Conservation (phyloP, 2,329 filamentous ascomycete genomes). For the Fusarium sororula region DNA sequence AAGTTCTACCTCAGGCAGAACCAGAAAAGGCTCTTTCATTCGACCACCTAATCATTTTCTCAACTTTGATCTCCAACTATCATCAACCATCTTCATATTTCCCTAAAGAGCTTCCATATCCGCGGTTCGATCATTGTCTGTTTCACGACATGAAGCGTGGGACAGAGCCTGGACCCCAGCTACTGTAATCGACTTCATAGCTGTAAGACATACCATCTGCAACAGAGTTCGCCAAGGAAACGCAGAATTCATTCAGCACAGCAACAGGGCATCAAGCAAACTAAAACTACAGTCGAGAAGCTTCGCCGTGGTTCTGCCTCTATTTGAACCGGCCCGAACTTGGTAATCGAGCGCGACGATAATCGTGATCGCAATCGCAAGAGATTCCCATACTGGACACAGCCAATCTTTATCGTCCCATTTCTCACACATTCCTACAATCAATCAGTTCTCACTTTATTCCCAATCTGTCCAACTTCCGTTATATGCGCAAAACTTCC, state of each 20-base stretch:
- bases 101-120: not conserved
- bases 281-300: conserved; percentile 1
- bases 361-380: conserved; percentile 5
- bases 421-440: not conserved
- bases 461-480: not conserved
- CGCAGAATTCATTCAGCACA: not conserved
- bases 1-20: not conserved
- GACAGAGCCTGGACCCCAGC: not conserved
- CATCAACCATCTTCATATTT: not conserved
- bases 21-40: not conserved
- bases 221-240: not conserved
- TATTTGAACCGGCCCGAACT: not conserved
- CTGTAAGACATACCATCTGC: not conserved
- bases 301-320: conserved; percentile 24
- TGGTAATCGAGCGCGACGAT: not conserved
- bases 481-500: conserved; percentile 1
- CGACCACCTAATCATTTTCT: not conserved
- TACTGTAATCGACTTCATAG: not conserved
- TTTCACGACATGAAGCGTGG: not conserved
- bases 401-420: not conserved
- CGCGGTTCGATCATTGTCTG: not conserved
- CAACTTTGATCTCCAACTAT: not conserved
- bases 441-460: not conserved
- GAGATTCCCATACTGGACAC: not conserved
- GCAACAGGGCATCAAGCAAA: not conserved